These are phyloP conservation scores for Fusarium nanum DNA, from an alignment of 2,329 filamentous ascomycete species.

Conservation along the genomic window DNA sequence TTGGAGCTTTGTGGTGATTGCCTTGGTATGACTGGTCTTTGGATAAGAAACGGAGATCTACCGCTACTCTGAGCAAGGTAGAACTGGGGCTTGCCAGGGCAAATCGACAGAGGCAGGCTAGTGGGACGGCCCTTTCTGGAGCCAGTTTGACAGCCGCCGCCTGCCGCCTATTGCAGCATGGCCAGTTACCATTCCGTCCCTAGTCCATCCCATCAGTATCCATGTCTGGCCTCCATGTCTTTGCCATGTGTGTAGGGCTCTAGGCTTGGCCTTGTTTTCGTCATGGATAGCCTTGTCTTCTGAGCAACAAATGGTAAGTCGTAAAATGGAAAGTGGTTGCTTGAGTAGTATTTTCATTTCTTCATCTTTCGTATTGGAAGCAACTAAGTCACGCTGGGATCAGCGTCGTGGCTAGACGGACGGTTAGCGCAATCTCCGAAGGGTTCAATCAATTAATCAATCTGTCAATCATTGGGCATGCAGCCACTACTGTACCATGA, in stretches of 20 bases:
- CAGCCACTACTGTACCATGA: conserved; percentile 14
- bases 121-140: conserved; percentile 48
- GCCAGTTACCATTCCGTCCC: conserved; percentile 43
- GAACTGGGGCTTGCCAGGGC: conserved; percentile 37
- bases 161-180: conserved; percentile 41
- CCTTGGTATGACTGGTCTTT: conserved; percentile 24
- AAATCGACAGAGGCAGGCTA: conserved; percentile 43
- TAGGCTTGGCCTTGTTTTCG: conserved; percentile 17
- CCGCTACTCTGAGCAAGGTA: conserved; percentile 38
- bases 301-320: conserved; percentile 24
- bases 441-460: conserved; percentile 18
- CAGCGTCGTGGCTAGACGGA: conserved; percentile 18
- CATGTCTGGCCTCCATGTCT: conserved; percentile 31
- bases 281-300: conserved; percentile 15
- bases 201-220: conserved; percentile 35
- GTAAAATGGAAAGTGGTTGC: conserved; percentile 13
- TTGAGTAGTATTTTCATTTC: conserved; percentile 40
- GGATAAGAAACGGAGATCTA: conserved; percentile 34
- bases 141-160: conserved; percentile 47
- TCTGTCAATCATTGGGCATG: conserved; percentile 24
- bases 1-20: conserved; percentile 25
- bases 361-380: conserved; percentile 23
- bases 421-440: conserved; percentile 35
- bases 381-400: conserved; percentile 21
- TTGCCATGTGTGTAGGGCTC: conserved; percentile 33